phyloP scores from a whole-genome alignment of 2,329 filamentous ascomycete species.

The Fusarium solani-melongenae region DNA sequence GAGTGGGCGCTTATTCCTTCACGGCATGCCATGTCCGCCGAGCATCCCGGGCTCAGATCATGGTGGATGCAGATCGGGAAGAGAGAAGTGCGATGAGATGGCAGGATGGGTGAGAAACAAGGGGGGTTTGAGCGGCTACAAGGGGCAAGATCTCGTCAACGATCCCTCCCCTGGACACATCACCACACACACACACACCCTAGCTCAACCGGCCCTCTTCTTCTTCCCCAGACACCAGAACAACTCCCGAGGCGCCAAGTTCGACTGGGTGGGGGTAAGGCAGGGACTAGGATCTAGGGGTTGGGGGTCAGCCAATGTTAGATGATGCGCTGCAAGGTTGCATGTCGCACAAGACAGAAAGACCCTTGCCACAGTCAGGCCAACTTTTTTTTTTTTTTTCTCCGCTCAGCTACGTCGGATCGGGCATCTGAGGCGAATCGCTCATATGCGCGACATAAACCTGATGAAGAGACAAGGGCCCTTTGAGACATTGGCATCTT shows the following conservation, averaged over 20 bases:
- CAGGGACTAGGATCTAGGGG: slow-evolving; percentile 16
- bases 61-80: neutral
- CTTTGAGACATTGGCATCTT: slow-evolving; percentile 20
- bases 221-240: slow-evolving; percentile 22
- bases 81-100: neutral
- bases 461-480: neutral
- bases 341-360: slow-evolving; percentile 15
- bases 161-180: slow-evolving; percentile 7
- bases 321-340: slow-evolving; percentile 25
- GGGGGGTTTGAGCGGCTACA: slow-evolving; percentile 1
- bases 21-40: neutral
- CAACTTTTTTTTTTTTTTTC: neutral
- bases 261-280: neutral
- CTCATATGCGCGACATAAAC: slow-evolving; percentile 23
- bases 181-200: neutral
- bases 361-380: slow-evolving; percentile 12
- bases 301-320: slow-evolving; percentile 1
- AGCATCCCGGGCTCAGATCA: neutral
- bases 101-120: neutral
- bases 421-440: slow-evolving; percentile 1
- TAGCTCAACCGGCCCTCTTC: neutral
- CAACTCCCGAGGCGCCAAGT: slow-evolving; percentile 9
- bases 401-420: neutral
- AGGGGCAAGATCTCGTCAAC: neutral
- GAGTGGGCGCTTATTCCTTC: slow-evolving; percentile 5